Conservation (phyloP, 805 yeast genomes). For the Zygotorulaspora chibaensis region DNA sequence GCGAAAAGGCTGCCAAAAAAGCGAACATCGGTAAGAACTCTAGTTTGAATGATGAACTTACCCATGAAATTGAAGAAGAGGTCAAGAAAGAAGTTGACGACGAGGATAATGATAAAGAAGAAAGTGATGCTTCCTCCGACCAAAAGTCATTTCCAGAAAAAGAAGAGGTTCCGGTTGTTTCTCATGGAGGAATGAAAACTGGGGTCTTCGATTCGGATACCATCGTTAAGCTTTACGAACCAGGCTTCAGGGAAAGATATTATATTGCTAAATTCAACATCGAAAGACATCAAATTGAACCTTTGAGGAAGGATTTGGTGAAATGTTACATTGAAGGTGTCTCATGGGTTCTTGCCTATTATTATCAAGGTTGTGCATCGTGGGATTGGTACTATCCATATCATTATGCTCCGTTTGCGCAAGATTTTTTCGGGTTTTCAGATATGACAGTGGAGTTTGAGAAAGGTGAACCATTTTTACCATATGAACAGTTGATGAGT, state of each 20-base stretch:
- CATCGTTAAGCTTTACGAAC: slow-evolving; percentile 69
- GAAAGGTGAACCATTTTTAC: slow-evolving; percentile 75
- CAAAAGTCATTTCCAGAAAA: neutral
- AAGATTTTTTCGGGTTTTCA: slow-evolving; percentile 61
- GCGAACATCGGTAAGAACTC: slow-evolving; percentile 15
- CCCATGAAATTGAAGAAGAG: slow-evolving; percentile 19
- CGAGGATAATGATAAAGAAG: slow-evolving; percentile 17
- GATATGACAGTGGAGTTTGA: slow-evolving; percentile 55
- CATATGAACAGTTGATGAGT: slow-evolving; percentile 91
- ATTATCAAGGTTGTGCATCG: slow-evolving; percentile 96
- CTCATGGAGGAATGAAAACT: slow-evolving; percentile 26
- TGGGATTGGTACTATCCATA: slow-evolving; percentile 98
- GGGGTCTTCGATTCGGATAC: slow-evolving; percentile 45
- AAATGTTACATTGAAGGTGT: slow-evolving; percentile 85
- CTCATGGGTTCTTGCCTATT: slow-evolving; percentile 91
- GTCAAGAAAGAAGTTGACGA: slow-evolving; percentile 18
- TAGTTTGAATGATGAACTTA: slow-evolving; percentile 22
- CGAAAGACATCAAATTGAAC: slow-evolving; percentile 48
- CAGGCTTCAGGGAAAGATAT: slow-evolving; percentile 82
- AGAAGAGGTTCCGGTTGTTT: slow-evolving; percentile 25
- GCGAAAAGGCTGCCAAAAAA: slow-evolving; percentile 10
- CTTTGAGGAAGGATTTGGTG: slow-evolving; percentile 56
- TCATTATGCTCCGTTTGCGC: slow-evolving; percentile 97
- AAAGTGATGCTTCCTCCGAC: slow-evolving; percentile 5
- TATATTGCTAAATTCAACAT: slow-evolving; percentile 70